Conservation (phyloP, 768 basidiomycete species). For the Naganishia vaughanmartiniae region DNA sequence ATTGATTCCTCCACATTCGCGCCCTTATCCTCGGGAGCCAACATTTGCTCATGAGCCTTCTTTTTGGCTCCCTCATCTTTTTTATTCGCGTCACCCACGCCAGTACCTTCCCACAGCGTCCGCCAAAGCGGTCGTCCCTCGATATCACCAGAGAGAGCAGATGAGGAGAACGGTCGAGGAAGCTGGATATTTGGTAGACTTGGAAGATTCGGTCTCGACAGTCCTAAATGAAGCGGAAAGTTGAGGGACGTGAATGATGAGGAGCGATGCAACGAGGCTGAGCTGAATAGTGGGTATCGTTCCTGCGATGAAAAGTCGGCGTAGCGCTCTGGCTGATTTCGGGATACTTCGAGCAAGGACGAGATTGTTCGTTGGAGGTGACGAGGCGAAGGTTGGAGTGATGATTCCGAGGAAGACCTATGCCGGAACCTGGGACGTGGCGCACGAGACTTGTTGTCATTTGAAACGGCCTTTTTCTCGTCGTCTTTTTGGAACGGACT, state of each 20-base stretch:
- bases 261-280: constrained; percentile 12
- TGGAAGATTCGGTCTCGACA: constrained; percentile 24
- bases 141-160: constrained; percentile 1
- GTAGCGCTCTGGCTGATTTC: constrained; percentile 9
- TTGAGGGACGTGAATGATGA: constrained; percentile 23
- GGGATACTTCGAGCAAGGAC: constrained; percentile 8
- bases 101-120: constrained; percentile 30
- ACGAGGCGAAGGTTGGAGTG: constrained; percentile 15
- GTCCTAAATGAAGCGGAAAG: constrained; percentile 17
- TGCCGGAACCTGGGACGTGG: constrained; percentile 23
- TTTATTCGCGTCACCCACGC: constrained; percentile 17
- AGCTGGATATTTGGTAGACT: constrained; percentile 1
- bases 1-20: constrained; percentile 58
- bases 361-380: constrained; percentile 31
- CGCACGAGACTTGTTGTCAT: background rate
- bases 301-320: constrained; percentile 16
- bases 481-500: constrained; percentile 25
- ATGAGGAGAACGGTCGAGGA: constrained; percentile 22
- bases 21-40: constrained; percentile 60
- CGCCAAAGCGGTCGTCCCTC: constrained; percentile 28
- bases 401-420: constrained; percentile 21
- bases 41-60: constrained; percentile 52
- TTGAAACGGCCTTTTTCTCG: background rate
- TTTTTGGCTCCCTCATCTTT: constrained; percentile 24
- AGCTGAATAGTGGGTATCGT: constrained; percentile 14